Evolutionary conservation across 2,329 filamentous ascomycete species (phyloP).

Genomic region (Fusarium tupiense): DNA sequence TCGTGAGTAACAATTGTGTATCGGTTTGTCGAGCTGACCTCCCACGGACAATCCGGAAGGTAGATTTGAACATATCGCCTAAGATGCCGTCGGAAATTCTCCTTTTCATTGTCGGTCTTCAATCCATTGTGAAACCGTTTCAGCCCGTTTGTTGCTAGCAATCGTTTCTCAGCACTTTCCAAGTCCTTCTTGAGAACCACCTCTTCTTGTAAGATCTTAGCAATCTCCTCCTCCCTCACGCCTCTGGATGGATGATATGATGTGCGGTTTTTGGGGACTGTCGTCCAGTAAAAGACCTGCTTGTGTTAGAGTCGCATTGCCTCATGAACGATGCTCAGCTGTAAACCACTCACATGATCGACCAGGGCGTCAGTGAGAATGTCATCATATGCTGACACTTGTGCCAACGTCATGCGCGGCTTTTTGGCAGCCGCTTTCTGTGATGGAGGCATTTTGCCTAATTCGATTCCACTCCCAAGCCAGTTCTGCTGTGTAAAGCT

Average conservation of each 20-base stretch:
- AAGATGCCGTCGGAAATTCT: slow-evolving; percentile 86
- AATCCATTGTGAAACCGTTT: slow-evolving; percentile 75
- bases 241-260: slow-evolving; percentile 88
- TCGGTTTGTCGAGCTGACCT: slow-evolving; percentile 89
- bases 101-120: slow-evolving; percentile 79
- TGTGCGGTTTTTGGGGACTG: slow-evolving; percentile 90
- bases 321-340: neutral
- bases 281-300: slow-evolving; percentile 92
- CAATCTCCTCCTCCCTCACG: slow-evolving; percentile 71
- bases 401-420: slow-evolving; percentile 82
- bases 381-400: slow-evolving; percentile 94
- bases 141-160: slow-evolving; percentile 79
- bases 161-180: slow-evolving; percentile 73
- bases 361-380: slow-evolving; percentile 94
- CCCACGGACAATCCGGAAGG: slow-evolving; percentile 91
- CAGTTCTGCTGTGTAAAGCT: neutral
- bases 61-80: slow-evolving; percentile 94
- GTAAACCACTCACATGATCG: slow-evolving; percentile 78
- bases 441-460: slow-evolving; percentile 49
- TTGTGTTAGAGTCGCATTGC: slow-evolving; percentile 34
- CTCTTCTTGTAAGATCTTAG: slow-evolving; percentile 69
- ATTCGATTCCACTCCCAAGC: neutral
- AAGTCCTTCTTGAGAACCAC: slow-evolving; percentile 80
- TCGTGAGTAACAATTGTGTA: slow-evolving; percentile 94
- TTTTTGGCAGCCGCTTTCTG: slow-evolving; percentile 60